Conservation (phyloP, 2,329 filamentous ascomycete genomes). For the Monosporascus sp. region DNA sequence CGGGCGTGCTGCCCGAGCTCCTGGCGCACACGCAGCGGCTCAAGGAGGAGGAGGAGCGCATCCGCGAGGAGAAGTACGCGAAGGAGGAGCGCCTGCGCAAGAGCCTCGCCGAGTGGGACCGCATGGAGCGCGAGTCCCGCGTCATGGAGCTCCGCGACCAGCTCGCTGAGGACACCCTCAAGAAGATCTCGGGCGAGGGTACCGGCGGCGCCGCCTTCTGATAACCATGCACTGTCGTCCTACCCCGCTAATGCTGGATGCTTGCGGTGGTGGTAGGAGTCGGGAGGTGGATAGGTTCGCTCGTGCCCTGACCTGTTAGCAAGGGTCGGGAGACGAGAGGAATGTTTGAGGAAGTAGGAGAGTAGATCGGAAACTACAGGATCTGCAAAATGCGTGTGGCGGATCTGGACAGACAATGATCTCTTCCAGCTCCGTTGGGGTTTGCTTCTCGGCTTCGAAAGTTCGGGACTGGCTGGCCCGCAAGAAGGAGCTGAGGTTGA, state of each 20-base stretch:
- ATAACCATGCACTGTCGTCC: not conserved
- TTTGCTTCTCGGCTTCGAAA: too few species aligned
- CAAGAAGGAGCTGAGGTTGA: too few species aligned
- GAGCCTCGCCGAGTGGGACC: slow-evolving; percentile 49
- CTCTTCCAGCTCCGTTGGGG: too few species aligned
- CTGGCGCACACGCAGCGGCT: slow-evolving; percentile 50
- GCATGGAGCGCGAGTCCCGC: slow-evolving; percentile 48
- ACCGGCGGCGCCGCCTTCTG: slow-evolving; percentile 51
- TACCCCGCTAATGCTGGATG: too few species aligned
- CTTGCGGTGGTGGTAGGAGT: too few species aligned
- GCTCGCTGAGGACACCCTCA: slow-evolving; percentile 50
- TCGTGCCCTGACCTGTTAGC: too few species aligned
- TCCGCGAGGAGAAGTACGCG: slow-evolving; percentile 46
- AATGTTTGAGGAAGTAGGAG: too few species aligned
- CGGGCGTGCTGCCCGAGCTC: slow-evolving; percentile 47
- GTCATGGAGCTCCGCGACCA: slow-evolving; percentile 52
- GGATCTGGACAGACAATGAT: too few species aligned
- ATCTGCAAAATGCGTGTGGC: too few species aligned
- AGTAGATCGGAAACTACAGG: too few species aligned
- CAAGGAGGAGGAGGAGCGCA: slow-evolving; percentile 52
- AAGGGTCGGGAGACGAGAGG: too few species aligned
- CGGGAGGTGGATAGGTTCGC: not conserved
- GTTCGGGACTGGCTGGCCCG: too few species aligned
- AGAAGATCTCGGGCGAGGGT: slow-evolving; percentile 52
- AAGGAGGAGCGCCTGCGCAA: slow-evolving; percentile 52